These are phyloP conservation scores for Oxytropis ochrocephala DNA, from an alignment of 306 rosid species.

Conservation along the genomic window DNA sequence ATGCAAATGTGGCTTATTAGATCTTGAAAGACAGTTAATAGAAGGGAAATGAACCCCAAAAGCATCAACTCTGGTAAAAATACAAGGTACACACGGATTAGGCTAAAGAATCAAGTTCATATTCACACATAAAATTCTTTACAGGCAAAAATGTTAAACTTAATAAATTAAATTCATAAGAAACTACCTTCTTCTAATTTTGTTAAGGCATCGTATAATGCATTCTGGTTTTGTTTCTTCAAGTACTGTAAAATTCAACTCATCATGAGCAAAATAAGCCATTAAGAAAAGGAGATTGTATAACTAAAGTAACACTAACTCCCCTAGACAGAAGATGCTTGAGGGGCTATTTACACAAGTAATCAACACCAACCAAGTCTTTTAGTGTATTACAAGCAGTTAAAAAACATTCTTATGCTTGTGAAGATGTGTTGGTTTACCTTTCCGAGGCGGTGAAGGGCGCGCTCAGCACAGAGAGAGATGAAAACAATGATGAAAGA, in stretches of 20 bases:
- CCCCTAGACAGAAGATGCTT: constrained; percentile 1
- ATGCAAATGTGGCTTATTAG: constrained; percentile 65
- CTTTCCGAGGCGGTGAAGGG: constrained; percentile 74
- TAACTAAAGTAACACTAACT: background rate
- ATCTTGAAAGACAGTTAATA: constrained; percentile 63
- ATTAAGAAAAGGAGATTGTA: background rate
- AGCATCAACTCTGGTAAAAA: constrained; percentile 76
- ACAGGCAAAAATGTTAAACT: background rate
- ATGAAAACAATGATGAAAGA: constrained; percentile 69
- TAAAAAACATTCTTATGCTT: background rate
- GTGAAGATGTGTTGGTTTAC: constrained; percentile 28
- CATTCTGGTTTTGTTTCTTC: constrained; percentile 20
- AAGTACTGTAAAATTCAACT: constrained; percentile 44
- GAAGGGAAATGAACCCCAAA: constrained; percentile 87
- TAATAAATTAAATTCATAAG: background rate
- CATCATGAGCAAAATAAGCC: background rate
- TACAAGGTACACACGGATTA: constrained; percentile 18
- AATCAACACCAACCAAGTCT: background rate
- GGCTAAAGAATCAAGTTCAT: constrained; percentile 6
- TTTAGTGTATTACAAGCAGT: background rate
- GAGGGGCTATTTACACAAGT: background rate
- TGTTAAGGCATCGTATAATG: constrained; percentile 48
- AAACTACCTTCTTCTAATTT: constrained; percentile 74
- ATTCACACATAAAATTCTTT: background rate
- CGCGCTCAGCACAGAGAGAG: constrained; percentile 66